Evolutionary conservation across 2,329 filamentous ascomycete genomes (phyloP), one percentile per base, ranked within the genome.

Genomic region (Diaporthe nobilis): DNA sequence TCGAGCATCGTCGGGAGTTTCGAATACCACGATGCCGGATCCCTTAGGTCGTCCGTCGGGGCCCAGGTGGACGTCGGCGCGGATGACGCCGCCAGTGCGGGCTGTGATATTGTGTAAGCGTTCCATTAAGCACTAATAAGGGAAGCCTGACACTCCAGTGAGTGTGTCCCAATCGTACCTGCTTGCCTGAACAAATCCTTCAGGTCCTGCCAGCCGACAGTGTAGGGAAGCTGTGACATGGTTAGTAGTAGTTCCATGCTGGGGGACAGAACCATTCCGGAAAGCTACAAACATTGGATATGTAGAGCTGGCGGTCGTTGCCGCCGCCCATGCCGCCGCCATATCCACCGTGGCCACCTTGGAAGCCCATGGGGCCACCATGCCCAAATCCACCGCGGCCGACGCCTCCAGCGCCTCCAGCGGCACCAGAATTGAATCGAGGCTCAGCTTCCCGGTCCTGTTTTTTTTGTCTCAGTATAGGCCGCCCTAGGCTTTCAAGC

Each of bases 111-210:
- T 68, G 42, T 73, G 13, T 34, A 2, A 31, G 28, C 9, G 10
- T 58, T 57, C 44, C 34, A n/a, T 37, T n/a, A 2, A 20, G 17
- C n/a, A 8, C 25, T 15, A 34, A 28, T 34, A 20, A 42, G 28
- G n/a, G 12, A 3, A 44, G 51, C 65, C 71, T 17, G 60, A 77
- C 65, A 51, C 44, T 53, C 22, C 13, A 17, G 6, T 28, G 20
- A 34, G 76, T 74, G 72, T 71, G 53, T 58, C 37, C 63, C n/a
- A 73, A 70, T 89, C 95, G 90, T 90, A 98, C 96, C 95, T 87
- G 97, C 96, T 90, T 98, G 96, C 83, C 97, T 94, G 90, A 99
- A 99, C 80, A 99, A 90, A 85, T 99, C 97, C 88, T 99, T 99
- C 80, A 99, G 88, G 85, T 99, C 97, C 87, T 99, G 97, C 97